phyloP scores from a whole-genome alignment of 176 grass and related monocot genomes.

The Carex parvula region DNA sequence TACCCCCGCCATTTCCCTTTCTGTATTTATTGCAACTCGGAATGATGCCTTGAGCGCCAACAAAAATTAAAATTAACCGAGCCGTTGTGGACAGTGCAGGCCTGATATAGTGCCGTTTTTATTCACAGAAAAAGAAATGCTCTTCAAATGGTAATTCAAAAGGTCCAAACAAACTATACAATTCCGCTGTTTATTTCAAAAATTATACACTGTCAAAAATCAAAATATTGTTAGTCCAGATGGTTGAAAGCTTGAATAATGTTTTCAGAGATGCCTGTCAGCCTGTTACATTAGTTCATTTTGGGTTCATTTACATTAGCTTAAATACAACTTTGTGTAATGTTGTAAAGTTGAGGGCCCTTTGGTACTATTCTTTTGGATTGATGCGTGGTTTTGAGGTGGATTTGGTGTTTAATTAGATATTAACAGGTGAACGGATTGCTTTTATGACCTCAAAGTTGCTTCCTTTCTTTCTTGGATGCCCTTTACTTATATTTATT shows the following conservation, averaged over 20 bases:
- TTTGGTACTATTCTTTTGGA: not conserved
- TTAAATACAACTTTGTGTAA: not conserved
- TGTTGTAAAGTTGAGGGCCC: slow-evolving; percentile 14
- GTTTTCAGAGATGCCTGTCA: not conserved
- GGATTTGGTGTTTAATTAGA: slow-evolving; percentile 24
- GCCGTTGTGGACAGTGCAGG: slow-evolving; percentile 5
- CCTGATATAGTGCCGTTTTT: not conserved
- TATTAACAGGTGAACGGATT: slow-evolving; percentile 17
- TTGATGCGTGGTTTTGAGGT: not conserved
- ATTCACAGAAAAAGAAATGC: not conserved
- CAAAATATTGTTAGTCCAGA: not conserved
- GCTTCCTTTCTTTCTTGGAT: slow-evolving; percentile 21
- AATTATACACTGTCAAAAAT: not conserved
- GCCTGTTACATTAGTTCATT: too few species aligned
- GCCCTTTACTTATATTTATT: slow-evolving; percentile 15
- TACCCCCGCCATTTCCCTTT: not conserved
- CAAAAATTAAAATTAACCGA: slow-evolving; percentile 14
- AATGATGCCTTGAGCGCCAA: slow-evolving; percentile 9
- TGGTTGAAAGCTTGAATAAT: not conserved
- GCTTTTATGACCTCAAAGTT: slow-evolving; percentile 11
- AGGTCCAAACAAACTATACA: not conserved
- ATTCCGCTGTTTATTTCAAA: not conserved
- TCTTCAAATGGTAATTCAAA: not conserved
- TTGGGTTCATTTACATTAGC: too few species aligned
- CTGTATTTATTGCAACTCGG: not conserved